Evolutionary conservation across 768 basidiomycete species (phyloP), one percentile per base, ranked within the genome.

Genomic region (Pluteus cervinus): DNA sequence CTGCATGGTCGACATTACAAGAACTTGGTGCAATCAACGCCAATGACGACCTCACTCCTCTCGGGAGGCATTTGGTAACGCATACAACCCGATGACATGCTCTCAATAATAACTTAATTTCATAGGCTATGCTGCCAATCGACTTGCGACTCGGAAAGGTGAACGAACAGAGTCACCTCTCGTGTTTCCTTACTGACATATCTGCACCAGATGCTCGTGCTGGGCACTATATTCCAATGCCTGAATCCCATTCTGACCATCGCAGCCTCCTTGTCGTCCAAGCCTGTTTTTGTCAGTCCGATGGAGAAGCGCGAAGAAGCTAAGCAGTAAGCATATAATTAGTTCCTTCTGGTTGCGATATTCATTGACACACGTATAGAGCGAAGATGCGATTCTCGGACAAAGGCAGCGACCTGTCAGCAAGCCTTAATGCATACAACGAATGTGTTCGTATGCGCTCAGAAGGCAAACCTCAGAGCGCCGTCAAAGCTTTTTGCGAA

Each of bases 81-180:
- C n/a, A n/a, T n/a, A n/a, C n/a, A n/a, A n/a, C n/a, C n/a, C n/a
- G n/a, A n/a, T n/a, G n/a, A n/a, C n/a, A n/a, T n/a, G n/a, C n/a
- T n/a, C n/a, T 34, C 22, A 31, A 4, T 35, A 14, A 36, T 45
- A 10, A 50, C 20, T 15, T 17, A 22, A 24, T 37, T 16, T 17
- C 41, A 9, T 48, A 91, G 86, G 72, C 86, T 2, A 72, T 81
- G 60, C 69, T 96, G n/a, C 92, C 92, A 1, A 64, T 94, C 10
- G 93, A 97, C 58, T 63, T 93, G 7, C 73, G 89, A 26, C 70
- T 97, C 18, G 88, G 79, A 6, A 97, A 96, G 70, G 86, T 85
- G 24, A 39, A 9, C 50, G 28, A 7, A 17, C 12, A 5, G 4
- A 20, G 4, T 18, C 21, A 30, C 4, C 2, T 12, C 21, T 22